Percentiles rank a stretch among this genome's conserved stretches.
Evolutionary conservation across 164 flowering plant species (phyloP).

Genomic region (Piper longum): DNA sequence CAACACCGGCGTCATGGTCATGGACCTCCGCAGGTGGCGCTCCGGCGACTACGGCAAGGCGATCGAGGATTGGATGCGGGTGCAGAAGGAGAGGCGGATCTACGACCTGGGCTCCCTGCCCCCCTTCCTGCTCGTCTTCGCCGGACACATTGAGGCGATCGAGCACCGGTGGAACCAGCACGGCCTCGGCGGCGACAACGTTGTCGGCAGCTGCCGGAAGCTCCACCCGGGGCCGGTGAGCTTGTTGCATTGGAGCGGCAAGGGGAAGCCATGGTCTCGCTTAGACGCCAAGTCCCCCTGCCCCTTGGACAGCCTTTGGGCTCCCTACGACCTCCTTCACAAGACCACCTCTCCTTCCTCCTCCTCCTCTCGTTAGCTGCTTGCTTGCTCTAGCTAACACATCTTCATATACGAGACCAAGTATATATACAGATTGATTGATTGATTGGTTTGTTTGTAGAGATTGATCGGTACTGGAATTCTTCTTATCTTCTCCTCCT

Average conservation of each 20-base stretch:
- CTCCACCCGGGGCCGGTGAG: constrained; percentile 57
- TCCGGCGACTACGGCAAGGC: constrained; percentile 21
- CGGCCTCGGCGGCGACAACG: constrained; percentile 36
- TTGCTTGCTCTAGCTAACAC: not conserved
- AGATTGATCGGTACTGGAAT: not conserved
- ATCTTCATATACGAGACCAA: not conserved
- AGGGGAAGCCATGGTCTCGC: constrained; percentile 16
- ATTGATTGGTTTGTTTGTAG: not conserved
- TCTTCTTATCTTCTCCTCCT: too few relatives aligned
- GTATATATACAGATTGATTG: not conserved
- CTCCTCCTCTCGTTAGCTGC: not conserved
- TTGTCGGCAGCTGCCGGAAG: constrained; percentile 34
- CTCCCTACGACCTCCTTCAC: constrained; percentile 7
- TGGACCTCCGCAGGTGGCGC: constrained; percentile 47
- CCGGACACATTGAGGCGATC: constrained; percentile 39
- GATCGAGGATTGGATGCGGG: constrained; percentile 52
- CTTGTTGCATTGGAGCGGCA: constrained; percentile 66
- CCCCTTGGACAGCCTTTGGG: constrained; percentile 10
- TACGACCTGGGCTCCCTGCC: constrained; percentile 58
- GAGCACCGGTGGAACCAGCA: constrained; percentile 52
- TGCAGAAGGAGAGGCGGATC: constrained; percentile 48
- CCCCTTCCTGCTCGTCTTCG: constrained; percentile 53
- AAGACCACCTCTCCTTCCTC: not conserved
- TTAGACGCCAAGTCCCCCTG: constrained; percentile 10
- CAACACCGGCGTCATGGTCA: constrained; percentile 70